Evolutionary conservation across 306 rosid genomes (phyloP).

Genomic region (Oxytropis ochrocephala): DNA sequence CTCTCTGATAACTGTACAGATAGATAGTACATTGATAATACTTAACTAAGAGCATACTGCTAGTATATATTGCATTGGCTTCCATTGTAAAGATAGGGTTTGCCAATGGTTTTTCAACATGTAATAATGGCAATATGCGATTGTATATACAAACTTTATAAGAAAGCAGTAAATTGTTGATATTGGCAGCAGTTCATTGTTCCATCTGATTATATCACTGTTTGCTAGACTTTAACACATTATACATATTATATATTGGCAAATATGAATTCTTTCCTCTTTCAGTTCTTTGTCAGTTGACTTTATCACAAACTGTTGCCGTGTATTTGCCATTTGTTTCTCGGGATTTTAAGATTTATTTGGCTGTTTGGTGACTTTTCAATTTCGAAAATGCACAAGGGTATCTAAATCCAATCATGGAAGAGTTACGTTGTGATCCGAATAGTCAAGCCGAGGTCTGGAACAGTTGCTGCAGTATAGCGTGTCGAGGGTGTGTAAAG

Average conservation of each 20-base stretch:
- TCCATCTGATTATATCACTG: neutral
- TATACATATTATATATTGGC: neutral
- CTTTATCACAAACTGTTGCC: neutral
- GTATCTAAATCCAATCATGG: no score
- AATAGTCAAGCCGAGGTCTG: no score
- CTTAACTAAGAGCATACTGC: constrained; percentile 27
- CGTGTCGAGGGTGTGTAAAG: no score
- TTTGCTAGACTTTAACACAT: neutral
- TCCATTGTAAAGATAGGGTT: constrained; percentile 33
- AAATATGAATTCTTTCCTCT: neutral
- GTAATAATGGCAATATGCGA: constrained; percentile 23
- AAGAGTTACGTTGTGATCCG: no score
- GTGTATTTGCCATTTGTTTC: neutral
- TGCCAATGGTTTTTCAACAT: constrained; percentile 16
- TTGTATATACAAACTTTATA: constrained; percentile 27
- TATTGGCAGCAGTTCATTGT: neutral
- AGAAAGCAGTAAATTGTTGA: constrained; percentile 18
- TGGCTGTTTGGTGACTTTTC: neutral
- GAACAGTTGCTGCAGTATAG: no score
- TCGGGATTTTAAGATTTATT: neutral
- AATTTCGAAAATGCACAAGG: neutral
- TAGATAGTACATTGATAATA: constrained; percentile 30
- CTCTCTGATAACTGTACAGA: constrained; percentile 51
- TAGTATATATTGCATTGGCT: constrained; percentile 27
- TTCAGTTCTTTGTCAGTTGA: neutral